phyloP scores from a whole-genome alignment of 805 yeast species.

The Pichia cabralensis region DNA sequence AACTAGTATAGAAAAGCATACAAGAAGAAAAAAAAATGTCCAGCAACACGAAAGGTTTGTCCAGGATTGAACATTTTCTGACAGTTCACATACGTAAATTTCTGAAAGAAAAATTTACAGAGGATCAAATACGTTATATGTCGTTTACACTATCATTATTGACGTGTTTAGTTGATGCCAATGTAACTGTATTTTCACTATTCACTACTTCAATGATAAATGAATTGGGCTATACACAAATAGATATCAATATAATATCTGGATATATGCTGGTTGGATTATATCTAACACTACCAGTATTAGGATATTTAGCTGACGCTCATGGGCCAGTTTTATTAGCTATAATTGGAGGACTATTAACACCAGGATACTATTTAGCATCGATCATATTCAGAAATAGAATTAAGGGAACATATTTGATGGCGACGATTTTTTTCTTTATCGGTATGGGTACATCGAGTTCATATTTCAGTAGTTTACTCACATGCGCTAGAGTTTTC shows the following conservation, averaged over 20 bases:
- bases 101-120: constrained; percentile 34
- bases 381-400: constrained; percentile 25
- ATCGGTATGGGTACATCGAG: constrained; percentile 70
- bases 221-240: constrained; percentile 50
- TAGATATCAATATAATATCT: constrained; percentile 60
- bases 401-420: constrained; percentile 22
- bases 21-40: no score
- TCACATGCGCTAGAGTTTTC: constrained; percentile 80
- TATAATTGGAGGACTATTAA: constrained; percentile 45
- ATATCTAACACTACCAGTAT: constrained; percentile 72
- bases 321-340: constrained; percentile 74
- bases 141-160: constrained; percentile 50
- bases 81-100: constrained; percentile 35
- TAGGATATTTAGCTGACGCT: constrained; percentile 78
- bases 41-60: no score
- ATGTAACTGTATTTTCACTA: constrained; percentile 72
- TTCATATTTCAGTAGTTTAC: constrained; percentile 56
- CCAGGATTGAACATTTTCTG: constrained; percentile 28
- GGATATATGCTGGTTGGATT: constrained; percentile 69
- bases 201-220: constrained; percentile 62
- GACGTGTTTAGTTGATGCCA: constrained; percentile 71
- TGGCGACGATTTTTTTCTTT: constrained; percentile 42
- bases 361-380: constrained; percentile 59
- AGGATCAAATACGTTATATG: constrained; percentile 30
- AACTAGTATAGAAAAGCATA: no score